phyloP scores from a whole-genome alignment of 805 yeast genomes.

The Cyberlindnera mississippiensis region DNA sequence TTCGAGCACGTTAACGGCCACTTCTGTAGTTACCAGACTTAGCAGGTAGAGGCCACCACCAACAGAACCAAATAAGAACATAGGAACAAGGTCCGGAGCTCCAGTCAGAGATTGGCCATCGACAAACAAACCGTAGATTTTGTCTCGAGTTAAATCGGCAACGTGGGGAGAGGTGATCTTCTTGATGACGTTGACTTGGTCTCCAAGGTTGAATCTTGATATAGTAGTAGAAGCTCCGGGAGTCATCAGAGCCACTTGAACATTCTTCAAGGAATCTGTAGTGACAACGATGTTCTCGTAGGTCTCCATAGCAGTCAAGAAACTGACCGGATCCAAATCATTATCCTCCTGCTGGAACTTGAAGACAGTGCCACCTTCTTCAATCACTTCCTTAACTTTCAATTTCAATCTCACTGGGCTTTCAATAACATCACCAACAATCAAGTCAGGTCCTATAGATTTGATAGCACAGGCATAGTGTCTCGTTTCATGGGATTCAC shows the following conservation, averaged over 20 bases:
- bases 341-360: conserved; percentile 8
- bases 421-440: conserved; percentile 21
- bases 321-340: conserved; percentile 9
- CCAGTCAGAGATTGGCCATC: conserved; percentile 1
- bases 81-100: conserved; percentile 15
- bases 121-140: conserved; percentile 2
- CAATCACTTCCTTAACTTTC: conserved; percentile 9
- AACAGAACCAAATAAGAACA: conserved; percentile 24
- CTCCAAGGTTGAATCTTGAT: conserved; percentile 21
- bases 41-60: conserved; percentile 26
- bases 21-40: conserved; percentile 13
- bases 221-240: conserved; percentile 3
- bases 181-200: conserved; percentile 25
- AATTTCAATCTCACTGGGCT: conserved; percentile 12
- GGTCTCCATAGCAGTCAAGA: conserved; percentile 17
- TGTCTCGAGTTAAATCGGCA: not conserved
- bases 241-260: conserved; percentile 4
- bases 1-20: conserved; percentile 1
- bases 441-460: conserved; percentile 20
- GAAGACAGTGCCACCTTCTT: conserved; percentile 17
- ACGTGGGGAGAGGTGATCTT: not conserved
- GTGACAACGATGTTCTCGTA: conserved; percentile 8
- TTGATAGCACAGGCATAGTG: conserved; percentile 15
- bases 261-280: conserved; percentile 20
- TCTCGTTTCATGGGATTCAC: conserved; percentile 20